These are phyloP conservation scores for Penicillium ucsense DNA, from an alignment of 495 filamentous ascomycete genomes.

Conservation along the genomic window DNA sequence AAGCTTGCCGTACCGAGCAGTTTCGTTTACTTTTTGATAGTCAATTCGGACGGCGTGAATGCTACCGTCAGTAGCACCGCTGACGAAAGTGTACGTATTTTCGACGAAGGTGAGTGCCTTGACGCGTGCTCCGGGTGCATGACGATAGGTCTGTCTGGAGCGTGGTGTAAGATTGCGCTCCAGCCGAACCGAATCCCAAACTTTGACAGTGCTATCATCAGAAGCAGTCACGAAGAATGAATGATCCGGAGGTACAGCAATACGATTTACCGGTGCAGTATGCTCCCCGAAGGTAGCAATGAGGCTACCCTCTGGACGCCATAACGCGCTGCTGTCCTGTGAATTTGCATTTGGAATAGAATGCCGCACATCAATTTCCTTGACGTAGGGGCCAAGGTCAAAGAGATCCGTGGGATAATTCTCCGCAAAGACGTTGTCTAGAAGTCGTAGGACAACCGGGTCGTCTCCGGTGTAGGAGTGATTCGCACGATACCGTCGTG, in stretches of 20 bases:
- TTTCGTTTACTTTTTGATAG: constrained; percentile 48
- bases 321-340: constrained; percentile 44
- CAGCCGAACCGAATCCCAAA: constrained; percentile 86
- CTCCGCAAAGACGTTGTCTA: constrained; percentile 82
- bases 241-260: constrained; percentile 82
- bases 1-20: constrained; percentile 67
- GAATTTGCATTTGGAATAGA: constrained; percentile 53
- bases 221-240: constrained; percentile 89
- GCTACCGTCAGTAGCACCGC: constrained; percentile 80
- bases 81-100: constrained; percentile 87
- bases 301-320: constrained; percentile 76
- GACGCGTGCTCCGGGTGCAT: constrained; percentile 59
- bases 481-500: constrained; percentile 32
- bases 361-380: constrained; percentile 51
- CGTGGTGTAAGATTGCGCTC: constrained; percentile 83
- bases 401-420: constrained; percentile 73
- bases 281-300: constrained; percentile 88
- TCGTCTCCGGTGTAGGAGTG: constrained; percentile 86
- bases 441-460: constrained; percentile 71
- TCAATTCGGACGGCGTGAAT: constrained; percentile 85
- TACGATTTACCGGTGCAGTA: constrained; percentile 67
- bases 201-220: constrained; percentile 82
- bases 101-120: constrained; percentile 82
- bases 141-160: constrained; percentile 77
- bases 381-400: constrained; percentile 69